Percentiles rank a stretch among this genome's conserved stretches.
These are phyloP conservation scores for Talaromyces sp. DNA, from an alignment of 2,329 filamentous ascomycete species.

Conservation along the genomic window DNA sequence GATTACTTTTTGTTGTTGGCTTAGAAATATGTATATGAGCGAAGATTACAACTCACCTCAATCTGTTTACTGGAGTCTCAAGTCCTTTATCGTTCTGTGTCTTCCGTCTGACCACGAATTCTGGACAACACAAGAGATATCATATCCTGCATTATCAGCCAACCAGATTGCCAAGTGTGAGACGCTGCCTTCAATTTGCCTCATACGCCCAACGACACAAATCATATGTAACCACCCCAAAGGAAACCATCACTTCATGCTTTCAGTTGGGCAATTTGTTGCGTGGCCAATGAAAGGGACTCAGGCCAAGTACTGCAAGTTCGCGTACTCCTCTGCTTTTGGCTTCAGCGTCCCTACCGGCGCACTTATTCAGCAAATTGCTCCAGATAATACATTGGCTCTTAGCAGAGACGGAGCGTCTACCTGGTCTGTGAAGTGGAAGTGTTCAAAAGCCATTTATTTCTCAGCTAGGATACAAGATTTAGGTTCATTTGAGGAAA, in stretches of 20 bases:
- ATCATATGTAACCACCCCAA: slow-evolving; percentile 69
- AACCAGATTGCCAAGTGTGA: neutral
- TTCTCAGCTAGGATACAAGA: neutral
- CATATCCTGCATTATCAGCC: neutral
- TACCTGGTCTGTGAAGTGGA: slow-evolving; percentile 52
- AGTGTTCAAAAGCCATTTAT: neutral
- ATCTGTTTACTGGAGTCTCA: neutral
- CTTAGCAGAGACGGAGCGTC: slow-evolving; percentile 74
- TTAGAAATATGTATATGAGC: neutral
- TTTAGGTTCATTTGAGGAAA: neutral
- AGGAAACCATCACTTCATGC: slow-evolving; percentile 71
- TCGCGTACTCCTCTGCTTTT: slow-evolving; percentile 73
- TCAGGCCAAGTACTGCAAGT: slow-evolving; percentile 76
- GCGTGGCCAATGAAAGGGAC: slow-evolving; percentile 78
- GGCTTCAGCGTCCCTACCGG: slow-evolving; percentile 75
- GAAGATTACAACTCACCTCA: neutral
- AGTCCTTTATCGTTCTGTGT: neutral
- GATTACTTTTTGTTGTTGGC: neutral
- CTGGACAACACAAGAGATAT: neutral
- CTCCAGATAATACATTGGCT: slow-evolving; percentile 70
- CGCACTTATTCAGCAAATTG: slow-evolving; percentile 71
- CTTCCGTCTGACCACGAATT: neutral
- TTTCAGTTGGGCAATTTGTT: slow-evolving; percentile 75
- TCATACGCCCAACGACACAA: slow-evolving; percentile 37
- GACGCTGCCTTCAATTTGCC: neutral